Conservation (phyloP, 2,329 filamentous ascomycete genomes). For the Cladosporium velox region DNA sequence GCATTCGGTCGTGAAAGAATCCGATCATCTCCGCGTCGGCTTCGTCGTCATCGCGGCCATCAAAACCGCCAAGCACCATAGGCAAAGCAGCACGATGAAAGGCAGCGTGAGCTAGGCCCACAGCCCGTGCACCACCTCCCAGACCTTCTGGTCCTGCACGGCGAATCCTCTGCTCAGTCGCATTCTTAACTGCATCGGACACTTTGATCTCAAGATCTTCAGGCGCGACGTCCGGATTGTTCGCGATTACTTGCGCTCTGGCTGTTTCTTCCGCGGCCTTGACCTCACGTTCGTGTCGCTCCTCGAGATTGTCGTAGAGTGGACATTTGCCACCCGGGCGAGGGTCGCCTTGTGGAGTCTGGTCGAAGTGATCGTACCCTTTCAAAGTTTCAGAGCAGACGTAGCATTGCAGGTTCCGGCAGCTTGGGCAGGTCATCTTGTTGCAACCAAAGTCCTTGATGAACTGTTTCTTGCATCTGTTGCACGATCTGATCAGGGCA, state of each 20-base stretch:
- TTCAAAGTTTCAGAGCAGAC: constrained; percentile 67
- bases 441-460: constrained; percentile 81
- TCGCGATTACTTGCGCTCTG: constrained; percentile 55
- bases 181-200: constrained; percentile 46
- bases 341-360: constrained; percentile 45
- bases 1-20: neutral
- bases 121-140: neutral
- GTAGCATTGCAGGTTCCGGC: constrained; percentile 61
- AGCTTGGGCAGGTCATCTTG: constrained; percentile 74
- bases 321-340: constrained; percentile 56
- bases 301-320: constrained; percentile 64
- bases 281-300: constrained; percentile 65
- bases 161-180: constrained; percentile 2
- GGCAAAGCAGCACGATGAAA: neutral
- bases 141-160: constrained; percentile 14
- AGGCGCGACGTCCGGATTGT: constrained; percentile 63
- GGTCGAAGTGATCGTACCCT: constrained; percentile 71
- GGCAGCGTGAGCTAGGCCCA: neutral
- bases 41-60: neutral
- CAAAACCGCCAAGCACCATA: neutral
- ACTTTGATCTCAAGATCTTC: constrained; percentile 61
- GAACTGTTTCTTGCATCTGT: constrained; percentile 70
- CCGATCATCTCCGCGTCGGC: neutral
- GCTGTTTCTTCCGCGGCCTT: constrained; percentile 61
- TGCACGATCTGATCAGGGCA: constrained; percentile 76